phyloP scores from a whole-genome alignment of 371 early-diverging fungal genomes.

The Zopfochytrium polystomum region DNA sequence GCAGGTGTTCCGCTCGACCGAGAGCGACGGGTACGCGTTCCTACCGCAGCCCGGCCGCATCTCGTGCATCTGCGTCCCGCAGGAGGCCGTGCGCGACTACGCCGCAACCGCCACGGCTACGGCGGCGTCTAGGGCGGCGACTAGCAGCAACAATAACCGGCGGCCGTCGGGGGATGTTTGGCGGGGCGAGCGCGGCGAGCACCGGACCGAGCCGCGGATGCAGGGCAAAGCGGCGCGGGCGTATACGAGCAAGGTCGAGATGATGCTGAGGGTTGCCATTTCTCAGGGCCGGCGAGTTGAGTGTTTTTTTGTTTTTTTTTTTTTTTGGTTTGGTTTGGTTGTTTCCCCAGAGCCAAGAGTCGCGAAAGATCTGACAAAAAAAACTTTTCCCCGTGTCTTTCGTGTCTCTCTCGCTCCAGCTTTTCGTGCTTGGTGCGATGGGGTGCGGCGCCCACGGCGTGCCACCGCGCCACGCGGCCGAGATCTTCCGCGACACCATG shows the following conservation, averaged over 20 bases:
- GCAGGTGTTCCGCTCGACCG: constrained; percentile 42
- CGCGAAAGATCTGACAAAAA: constrained; percentile 1
- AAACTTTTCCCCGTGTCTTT: background rate
- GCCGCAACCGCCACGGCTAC: background rate
- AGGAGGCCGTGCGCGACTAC: constrained; percentile 17
- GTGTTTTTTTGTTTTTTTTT: too few relatives aligned
- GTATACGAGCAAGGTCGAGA: constrained; percentile 44
- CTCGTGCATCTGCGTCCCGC: constrained; percentile 46
- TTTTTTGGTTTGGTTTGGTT: too few relatives aligned
- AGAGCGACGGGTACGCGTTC: constrained; percentile 46
- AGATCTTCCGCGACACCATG: constrained; percentile 13
- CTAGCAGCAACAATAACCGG: background rate
- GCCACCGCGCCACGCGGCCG: constrained; percentile 42
- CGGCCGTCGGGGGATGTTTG: background rate
- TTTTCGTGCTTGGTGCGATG: constrained; percentile 46
- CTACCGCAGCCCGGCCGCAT: constrained; percentile 38
- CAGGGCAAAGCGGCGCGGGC: constrained; percentile 38
- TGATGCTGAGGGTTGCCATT: constrained; percentile 44
- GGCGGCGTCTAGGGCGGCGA: background rate
- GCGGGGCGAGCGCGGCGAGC: constrained; percentile 23
- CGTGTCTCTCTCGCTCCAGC: background rate
- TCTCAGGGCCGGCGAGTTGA: constrained; percentile 39
- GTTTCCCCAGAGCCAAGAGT: too few relatives aligned
- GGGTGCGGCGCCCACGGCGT: constrained; percentile 45
- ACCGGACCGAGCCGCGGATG: constrained; percentile 33